A percentile compares a stretch with the other conserved stretches of the same genome.
These are phyloP conservation scores for Colletotrichum agaves DNA, from an alignment of 2,329 filamentous ascomycete genomes.

Conservation along the genomic window DNA sequence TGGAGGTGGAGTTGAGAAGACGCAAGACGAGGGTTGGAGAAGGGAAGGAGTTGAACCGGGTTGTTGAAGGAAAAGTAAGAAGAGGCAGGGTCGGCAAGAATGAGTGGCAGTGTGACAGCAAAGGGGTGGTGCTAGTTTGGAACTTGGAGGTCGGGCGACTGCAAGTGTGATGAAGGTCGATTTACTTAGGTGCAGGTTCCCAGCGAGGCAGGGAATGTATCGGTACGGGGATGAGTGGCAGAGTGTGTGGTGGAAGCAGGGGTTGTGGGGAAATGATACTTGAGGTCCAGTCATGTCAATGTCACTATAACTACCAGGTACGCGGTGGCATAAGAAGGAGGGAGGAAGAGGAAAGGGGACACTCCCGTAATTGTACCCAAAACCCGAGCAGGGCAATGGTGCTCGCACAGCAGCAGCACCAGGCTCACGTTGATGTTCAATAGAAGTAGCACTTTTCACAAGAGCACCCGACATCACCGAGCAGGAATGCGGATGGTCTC, in stretches of 20 bases:
- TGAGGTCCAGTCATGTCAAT: conserved; percentile 14
- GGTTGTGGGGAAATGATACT: neutral
- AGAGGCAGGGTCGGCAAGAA: conserved; percentile 16
- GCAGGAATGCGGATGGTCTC: conserved; percentile 17
- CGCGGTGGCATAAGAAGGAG: neutral
- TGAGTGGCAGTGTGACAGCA: conserved; percentile 28
- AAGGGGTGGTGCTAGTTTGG: conserved; percentile 25
- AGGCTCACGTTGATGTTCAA: neutral
- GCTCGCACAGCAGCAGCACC: neutral
- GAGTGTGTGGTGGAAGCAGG: neutral
- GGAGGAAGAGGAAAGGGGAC: neutral
- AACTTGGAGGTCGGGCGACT: conserved; percentile 19
- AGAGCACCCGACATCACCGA: neutral
- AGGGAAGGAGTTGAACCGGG: conserved; percentile 18
- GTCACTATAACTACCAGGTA: neutral
- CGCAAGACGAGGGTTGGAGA: conserved; percentile 23
- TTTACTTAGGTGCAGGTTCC: neutral
- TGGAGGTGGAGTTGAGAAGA: conserved; percentile 13
- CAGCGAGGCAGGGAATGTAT: conserved; percentile 14
- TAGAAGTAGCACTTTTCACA: neutral
- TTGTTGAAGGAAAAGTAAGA: conserved; percentile 20
- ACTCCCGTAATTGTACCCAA: too few species aligned
- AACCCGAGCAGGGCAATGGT: too few species aligned
- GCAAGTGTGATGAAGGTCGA: conserved; percentile 2
- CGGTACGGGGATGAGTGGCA: conserved; percentile 7